These are phyloP conservation scores for Cyberlindnera xylosilytica DNA, from an alignment of 805 yeast species.

Conservation along the genomic window DNA sequence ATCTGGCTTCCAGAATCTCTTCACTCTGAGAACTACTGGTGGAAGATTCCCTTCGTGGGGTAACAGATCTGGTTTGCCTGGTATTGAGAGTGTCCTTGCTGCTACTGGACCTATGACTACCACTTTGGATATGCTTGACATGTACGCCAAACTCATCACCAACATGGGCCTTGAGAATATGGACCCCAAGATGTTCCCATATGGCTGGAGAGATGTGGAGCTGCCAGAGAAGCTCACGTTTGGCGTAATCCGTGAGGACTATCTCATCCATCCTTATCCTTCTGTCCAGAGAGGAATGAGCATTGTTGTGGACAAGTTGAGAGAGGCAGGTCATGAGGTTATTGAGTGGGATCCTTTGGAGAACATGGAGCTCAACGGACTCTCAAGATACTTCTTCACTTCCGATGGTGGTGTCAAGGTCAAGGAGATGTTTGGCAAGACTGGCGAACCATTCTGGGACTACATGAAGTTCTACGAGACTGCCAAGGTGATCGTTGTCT, in stretches of 20 bases:
- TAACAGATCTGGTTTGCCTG: constrained; percentile 21
- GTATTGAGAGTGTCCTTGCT: constrained; percentile 35
- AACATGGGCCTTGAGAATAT: constrained; percentile 34
- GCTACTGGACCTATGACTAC: constrained; percentile 48
- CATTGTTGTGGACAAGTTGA: constrained; percentile 28
- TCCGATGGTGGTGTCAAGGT: constrained; percentile 39
- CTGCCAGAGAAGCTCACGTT: constrained; percentile 38
- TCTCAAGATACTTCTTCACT: constrained; percentile 30
- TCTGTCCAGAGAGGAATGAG: constrained; percentile 46
- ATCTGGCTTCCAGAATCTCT: constrained; percentile 39
- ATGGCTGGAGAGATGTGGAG: constrained; percentile 40
- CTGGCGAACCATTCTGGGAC: constrained; percentile 46
- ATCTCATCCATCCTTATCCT: constrained; percentile 45
- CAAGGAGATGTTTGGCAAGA: constrained; percentile 31
- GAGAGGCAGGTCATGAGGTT: constrained; percentile 47
- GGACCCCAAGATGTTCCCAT: constrained; percentile 38
- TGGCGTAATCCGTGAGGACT: constrained; percentile 42
- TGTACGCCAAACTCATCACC: constrained; percentile 30
- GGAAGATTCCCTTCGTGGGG: constrained; percentile 38
- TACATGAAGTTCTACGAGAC: constrained; percentile 38
- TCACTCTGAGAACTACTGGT: constrained; percentile 42
- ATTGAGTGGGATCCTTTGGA: constrained; percentile 45
- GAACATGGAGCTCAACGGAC: constrained; percentile 33
- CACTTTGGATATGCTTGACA: constrained; percentile 35
- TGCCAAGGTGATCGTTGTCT: constrained; percentile 23